phyloP scores from a whole-genome alignment of 2,329 filamentous ascomycete species.

The Catunica adiposa region DNA sequence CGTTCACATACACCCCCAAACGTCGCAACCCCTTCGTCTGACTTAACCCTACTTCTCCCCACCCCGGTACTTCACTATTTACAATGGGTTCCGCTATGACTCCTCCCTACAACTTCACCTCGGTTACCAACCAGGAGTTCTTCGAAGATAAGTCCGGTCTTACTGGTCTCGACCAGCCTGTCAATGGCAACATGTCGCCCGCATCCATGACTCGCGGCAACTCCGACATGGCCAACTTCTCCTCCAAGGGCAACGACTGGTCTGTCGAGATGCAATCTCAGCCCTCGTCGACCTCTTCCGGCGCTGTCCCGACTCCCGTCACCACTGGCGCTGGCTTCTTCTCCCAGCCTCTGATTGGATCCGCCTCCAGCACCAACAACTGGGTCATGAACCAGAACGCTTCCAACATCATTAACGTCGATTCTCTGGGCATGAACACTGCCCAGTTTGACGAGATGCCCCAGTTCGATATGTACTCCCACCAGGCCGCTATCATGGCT shows the following conservation, averaged over 20 bases:
- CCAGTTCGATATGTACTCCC: conserved; percentile 49
- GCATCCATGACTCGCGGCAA: conserved; percentile 47
- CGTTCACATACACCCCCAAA: not conserved
- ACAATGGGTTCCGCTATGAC: conserved; percentile 11
- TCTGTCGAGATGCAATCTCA: conserved; percentile 48
- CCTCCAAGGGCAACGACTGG: conserved; percentile 44
- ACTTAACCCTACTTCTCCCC: not conserved
- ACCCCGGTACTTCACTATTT: not conserved
- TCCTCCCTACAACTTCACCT: conserved; percentile 1
- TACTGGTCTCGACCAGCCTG: conserved; percentile 32
- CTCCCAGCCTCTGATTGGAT: not conserved
- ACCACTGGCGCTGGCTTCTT: not conserved
- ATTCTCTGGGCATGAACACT: conserved; percentile 21
- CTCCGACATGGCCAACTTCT: conserved; percentile 42
- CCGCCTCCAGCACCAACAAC: conserved; percentile 36
- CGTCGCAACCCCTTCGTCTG: not conserved
- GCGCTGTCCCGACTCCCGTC: not conserved
- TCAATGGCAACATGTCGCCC: conserved; percentile 42
- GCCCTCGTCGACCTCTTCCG: conserved; percentile 36
- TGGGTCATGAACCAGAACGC: conserved; percentile 32
- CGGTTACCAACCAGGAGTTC: not conserved
- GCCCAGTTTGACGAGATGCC: conserved; percentile 33
- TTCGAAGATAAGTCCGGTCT: conserved; percentile 9
- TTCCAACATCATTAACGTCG: not conserved
- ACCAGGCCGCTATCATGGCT: conserved; percentile 33